Evolutionary conservation across 2,329 filamentous ascomycete species (phyloP).

Genomic region (Penicillium sp.): DNA sequence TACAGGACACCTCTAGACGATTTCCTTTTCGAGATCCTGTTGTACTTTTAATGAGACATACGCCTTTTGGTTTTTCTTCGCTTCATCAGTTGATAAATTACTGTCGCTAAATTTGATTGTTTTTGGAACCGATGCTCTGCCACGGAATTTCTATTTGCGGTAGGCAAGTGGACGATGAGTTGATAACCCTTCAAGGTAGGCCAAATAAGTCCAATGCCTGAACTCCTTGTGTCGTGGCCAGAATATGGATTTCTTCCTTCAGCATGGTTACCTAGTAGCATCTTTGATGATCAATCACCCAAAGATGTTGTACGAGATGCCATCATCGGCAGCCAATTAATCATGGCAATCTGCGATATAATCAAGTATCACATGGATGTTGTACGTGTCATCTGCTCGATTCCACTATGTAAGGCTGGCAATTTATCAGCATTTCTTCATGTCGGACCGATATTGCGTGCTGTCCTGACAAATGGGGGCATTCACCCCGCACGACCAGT

Average conservation of each 20-base stretch:
- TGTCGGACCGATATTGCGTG: slow-evolving; percentile 37
- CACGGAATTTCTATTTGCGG: background rate
- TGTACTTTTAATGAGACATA: slow-evolving; percentile 29
- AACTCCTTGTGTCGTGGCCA: no score
- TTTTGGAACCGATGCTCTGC: background rate
- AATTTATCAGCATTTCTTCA: slow-evolving; percentile 38
- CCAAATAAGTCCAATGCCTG: no score
- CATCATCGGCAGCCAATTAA: background rate
- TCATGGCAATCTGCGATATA: background rate
- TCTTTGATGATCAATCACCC: background rate
- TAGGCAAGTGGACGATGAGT: background rate
- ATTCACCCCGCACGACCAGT: slow-evolving; percentile 21
- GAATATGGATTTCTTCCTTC: no score
- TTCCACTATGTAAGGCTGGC: background rate
- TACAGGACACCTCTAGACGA: slow-evolving; percentile 30
- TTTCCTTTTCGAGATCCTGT: slow-evolving; percentile 25
- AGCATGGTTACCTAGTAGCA: background rate
- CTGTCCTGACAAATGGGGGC: slow-evolving; percentile 38
- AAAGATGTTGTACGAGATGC: background rate
- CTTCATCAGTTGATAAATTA: slow-evolving; percentile 24
- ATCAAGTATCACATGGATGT: slow-evolving; percentile 12
- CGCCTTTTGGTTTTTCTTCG: slow-evolving; percentile 11
- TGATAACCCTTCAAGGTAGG: background rate
- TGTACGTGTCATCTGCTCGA: slow-evolving; percentile 9
- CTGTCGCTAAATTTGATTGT: slow-evolving; percentile 18